Evolutionary conservation across 768 basidiomycete species (phyloP).

Genomic region (Hericium alpestre): DNA sequence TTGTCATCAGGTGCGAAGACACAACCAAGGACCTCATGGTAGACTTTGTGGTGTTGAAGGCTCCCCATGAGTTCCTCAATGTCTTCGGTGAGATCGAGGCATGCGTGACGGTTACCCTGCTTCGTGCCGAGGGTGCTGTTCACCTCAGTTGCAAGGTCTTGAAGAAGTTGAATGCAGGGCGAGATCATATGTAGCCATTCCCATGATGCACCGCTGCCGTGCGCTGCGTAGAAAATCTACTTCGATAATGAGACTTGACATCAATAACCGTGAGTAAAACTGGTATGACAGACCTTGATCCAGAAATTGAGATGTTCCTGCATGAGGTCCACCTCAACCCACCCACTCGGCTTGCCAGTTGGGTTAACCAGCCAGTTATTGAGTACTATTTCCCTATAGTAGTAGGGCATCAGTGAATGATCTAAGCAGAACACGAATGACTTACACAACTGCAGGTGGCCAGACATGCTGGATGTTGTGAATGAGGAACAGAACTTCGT

Average conservation of each 20-base stretch:
- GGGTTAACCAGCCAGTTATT: slow-evolving; percentile 27
- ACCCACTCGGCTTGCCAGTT: slow-evolving; percentile 14
- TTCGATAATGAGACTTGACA: too few relatives aligned
- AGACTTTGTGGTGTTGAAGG: slow-evolving; percentile 1
- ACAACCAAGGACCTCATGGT: background rate
- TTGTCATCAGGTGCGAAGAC: background rate
- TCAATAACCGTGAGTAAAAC: too few relatives aligned
- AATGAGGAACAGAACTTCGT: slow-evolving; percentile 10
- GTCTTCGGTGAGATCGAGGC: slow-evolving; percentile 20
- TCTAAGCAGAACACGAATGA: background rate
- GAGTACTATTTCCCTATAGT: slow-evolving; percentile 17
- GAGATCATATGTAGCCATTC: slow-evolving; percentile 24
- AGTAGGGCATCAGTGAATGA: background rate
- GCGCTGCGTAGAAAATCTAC: slow-evolving; percentile 21
- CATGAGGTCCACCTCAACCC: slow-evolving; percentile 21
- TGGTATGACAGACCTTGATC: slow-evolving; percentile 18
- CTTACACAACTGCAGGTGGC: slow-evolving; percentile 4
- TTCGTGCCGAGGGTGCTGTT: slow-evolving; percentile 17
- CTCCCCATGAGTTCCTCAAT: slow-evolving; percentile 12
- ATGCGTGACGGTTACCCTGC: slow-evolving; percentile 23
- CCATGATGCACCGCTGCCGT: slow-evolving; percentile 24
- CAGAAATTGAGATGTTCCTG: slow-evolving; percentile 26
- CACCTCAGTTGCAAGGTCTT: slow-evolving; percentile 17
- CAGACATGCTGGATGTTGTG: slow-evolving; percentile 13
- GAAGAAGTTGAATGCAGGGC: slow-evolving; percentile 21